Evolutionary conservation across 495 filamentous ascomycete species (phyloP).

Genomic region (Pyrenula aspistea): DNA sequence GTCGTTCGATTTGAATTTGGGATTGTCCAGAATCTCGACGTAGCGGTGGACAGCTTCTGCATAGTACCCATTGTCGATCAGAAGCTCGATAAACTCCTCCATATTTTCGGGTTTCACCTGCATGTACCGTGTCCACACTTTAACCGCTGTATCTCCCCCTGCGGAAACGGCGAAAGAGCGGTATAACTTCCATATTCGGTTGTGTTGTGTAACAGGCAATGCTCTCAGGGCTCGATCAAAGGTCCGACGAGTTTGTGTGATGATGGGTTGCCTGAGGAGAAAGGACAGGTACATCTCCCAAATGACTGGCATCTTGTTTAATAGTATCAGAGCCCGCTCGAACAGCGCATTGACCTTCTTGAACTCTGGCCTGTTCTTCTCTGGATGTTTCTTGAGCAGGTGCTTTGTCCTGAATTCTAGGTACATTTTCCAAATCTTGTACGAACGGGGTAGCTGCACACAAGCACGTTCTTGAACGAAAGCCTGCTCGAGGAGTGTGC

Average conservation of each 20-base stretch:
- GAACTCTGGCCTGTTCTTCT: constrained; percentile 69
- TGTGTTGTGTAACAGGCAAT: constrained; percentile 93
- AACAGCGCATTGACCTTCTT: constrained; percentile 92
- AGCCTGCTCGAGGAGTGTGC: constrained; percentile 77
- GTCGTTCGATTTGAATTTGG: constrained; percentile 81
- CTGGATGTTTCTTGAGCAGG: constrained; percentile 71
- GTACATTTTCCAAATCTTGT: constrained; percentile 99
- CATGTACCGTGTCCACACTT: constrained; percentile 93
- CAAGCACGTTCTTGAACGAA: constrained; percentile 85
- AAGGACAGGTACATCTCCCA: constrained; percentile 98
- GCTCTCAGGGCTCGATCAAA: constrained; percentile 93
- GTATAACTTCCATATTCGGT: constrained; percentile 91
- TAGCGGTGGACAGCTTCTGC: constrained; percentile 89
- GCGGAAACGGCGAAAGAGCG: constrained; percentile 87
- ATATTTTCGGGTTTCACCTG: constrained; percentile 94
- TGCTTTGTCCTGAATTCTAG: constrained; percentile 77
- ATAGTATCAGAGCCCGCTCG: constrained; percentile 81
- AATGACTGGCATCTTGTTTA: constrained; percentile 98
- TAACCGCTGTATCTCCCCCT: constrained; percentile 79
- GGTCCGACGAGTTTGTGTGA: constrained; percentile 79
- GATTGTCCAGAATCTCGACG: constrained; percentile 88
- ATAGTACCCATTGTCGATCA: constrained; percentile 72
- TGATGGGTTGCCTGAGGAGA: constrained; percentile 76
- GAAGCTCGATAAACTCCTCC: constrained; percentile 85
- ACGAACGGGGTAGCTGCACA: constrained; percentile 78